Evolutionary conservation across 2,329 filamentous ascomycete genomes (phyloP).

Genomic region (Epichloe baconii): DNA sequence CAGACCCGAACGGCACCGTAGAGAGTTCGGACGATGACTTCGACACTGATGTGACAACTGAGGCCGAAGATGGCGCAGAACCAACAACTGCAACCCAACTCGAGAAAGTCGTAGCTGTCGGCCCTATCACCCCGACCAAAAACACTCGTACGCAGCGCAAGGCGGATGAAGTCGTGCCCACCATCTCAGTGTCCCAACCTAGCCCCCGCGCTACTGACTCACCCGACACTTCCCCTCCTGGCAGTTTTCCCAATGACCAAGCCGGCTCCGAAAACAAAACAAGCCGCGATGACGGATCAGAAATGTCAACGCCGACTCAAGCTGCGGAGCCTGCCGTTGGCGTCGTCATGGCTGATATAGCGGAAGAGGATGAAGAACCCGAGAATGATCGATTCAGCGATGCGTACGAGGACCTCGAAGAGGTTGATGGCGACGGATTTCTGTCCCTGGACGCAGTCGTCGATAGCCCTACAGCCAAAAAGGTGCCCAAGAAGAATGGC

Average conservation of each 20-base stretch:
- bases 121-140: conserved; percentile 4
- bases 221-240: neutral
- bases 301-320: conserved; percentile 6
- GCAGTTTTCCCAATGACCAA: conserved; percentile 3
- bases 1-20: conserved; percentile 41
- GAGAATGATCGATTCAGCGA: conserved; percentile 60
- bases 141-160: neutral
- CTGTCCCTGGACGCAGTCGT: conserved; percentile 62
- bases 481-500: conserved; percentile 12
- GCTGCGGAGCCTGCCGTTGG: conserved; percentile 11
- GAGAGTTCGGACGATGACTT: conserved; percentile 21
- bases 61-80: conserved; percentile 5
- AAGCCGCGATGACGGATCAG: conserved; percentile 1
- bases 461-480: conserved; percentile 35
- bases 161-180: neutral
- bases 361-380: conserved; percentile 27
- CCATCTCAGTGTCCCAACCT: conserved; percentile 4
- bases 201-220: neutral
- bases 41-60: conserved; percentile 7
- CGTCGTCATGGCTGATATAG: conserved; percentile 21
- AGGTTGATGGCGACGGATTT: conserved; percentile 53
- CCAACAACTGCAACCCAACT: neutral
- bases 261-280: neutral
- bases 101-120: neutral
- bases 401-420: conserved; percentile 59